Evolutionary conservation across 1,284 basidiomycete genomes (phyloP).

Genomic region (Irpex sp.): DNA sequence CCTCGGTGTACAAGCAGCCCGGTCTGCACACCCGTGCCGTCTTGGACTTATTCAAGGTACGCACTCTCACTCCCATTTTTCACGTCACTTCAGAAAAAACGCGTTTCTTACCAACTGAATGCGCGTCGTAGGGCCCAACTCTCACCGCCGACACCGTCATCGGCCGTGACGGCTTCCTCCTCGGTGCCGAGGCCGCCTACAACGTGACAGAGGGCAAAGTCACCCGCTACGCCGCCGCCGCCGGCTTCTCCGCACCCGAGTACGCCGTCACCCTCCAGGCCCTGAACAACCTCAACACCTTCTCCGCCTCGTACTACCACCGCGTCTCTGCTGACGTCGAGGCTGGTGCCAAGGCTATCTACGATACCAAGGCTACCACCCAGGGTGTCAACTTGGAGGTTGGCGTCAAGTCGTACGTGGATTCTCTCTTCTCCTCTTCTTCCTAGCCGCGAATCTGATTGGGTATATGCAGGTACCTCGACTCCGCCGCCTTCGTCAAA

Average conservation of each 20-base stretch:
- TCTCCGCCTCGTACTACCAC: conserved; percentile 98
- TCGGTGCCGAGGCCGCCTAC: conserved; percentile 96
- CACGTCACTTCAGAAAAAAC: not conserved
- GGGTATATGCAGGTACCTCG: conserved; percentile 59
- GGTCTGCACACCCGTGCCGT: conserved; percentile 91
- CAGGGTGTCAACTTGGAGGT: conserved; percentile 92
- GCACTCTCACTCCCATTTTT: conserved; percentile 16
- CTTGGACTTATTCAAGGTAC: conserved; percentile 94
- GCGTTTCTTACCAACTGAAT: too few species aligned
- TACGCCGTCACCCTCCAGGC: conserved; percentile 96
- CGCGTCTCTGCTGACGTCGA: conserved; percentile 93
- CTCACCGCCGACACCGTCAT: conserved; percentile 96
- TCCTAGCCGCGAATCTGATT: not conserved
- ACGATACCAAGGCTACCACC: conserved; percentile 90
- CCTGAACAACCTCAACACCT: conserved; percentile 92
- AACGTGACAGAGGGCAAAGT: conserved; percentile 94
- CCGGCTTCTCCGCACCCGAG: conserved; percentile 95
- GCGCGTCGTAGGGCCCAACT: conserved; percentile 74
- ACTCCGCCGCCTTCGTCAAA: conserved; percentile 91
- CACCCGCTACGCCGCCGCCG: conserved; percentile 88
- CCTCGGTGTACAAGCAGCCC: conserved; percentile 94
- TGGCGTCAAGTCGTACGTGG: conserved; percentile 86
- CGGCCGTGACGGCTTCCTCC: conserved; percentile 96
- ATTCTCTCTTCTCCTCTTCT: not conserved
- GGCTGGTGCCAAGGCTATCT: conserved; percentile 97